Conservation (phyloP, 148 eudicot species). For the Camellia sinensis region DNA sequence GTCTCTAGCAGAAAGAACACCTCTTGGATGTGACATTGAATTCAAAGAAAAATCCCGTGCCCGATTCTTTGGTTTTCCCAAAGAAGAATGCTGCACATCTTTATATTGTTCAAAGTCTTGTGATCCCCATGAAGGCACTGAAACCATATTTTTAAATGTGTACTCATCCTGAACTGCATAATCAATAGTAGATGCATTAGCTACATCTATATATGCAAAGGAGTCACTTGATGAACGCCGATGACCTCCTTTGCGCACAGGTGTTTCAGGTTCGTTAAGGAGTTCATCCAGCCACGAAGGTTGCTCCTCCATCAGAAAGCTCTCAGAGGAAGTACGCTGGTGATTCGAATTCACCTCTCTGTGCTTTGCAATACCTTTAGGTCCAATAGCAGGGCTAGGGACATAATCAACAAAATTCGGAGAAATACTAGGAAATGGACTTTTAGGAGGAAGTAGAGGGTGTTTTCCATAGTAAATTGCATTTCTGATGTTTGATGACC, state of each 20-base stretch:
- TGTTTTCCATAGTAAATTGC: conserved; percentile 62
- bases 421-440: conserved; percentile 72
- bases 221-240: conserved; percentile 99
- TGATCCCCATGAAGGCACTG: conserved; percentile 65
- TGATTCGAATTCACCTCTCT: conserved; percentile 67
- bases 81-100: conserved; percentile 46
- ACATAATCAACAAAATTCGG: conserved; percentile 69
- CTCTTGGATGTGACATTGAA: conserved; percentile 36
- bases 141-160: conserved; percentile 37
- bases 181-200: conserved; percentile 49
- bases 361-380: conserved; percentile 46
- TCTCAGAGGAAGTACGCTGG: conserved; percentile 93
- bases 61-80: conserved; percentile 48
- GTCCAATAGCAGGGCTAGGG: conserved; percentile 43
- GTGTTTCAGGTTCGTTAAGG: conserved; percentile 91
- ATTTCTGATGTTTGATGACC: conserved; percentile 57
- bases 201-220: conserved; percentile 70
- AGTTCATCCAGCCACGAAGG: conserved; percentile 99
- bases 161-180: conserved; percentile 49
- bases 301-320: conserved; percentile 75
- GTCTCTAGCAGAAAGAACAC: conserved; percentile 48
- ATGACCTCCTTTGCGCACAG: conserved; percentile 74
- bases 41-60: conserved; percentile 43
- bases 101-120: conserved; percentile 56
- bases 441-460: conserved; percentile 87